Evolutionary conservation across 2,329 filamentous ascomycete species (phyloP).

Genomic region (Hypomyces rosellus): DNA sequence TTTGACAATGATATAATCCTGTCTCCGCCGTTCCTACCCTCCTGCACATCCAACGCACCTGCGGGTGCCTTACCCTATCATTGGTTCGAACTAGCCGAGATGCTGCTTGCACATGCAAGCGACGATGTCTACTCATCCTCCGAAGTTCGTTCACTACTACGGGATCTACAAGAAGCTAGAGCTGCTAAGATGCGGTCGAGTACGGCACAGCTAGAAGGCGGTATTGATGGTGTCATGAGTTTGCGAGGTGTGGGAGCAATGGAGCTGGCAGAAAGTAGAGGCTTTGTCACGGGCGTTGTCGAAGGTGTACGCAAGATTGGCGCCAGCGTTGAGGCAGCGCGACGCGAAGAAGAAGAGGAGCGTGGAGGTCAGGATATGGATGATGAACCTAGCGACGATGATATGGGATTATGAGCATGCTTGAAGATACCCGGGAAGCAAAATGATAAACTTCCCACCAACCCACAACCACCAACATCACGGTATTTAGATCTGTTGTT

Average conservation of each 20-base stretch:
- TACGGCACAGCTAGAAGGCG: conserved; percentile 64
- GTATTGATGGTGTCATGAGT: conserved; percentile 63
- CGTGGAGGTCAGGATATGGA: conserved; percentile 55
- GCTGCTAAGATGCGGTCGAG: conserved; percentile 82
- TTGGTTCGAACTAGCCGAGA: conserved; percentile 87
- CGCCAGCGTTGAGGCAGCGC: conserved; percentile 68
- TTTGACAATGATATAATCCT: conserved; percentile 29
- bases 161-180: conserved; percentile 80
- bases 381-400: conserved; percentile 52
- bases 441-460: too few species aligned
- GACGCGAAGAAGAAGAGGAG: conserved; percentile 71
- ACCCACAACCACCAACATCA: too few species aligned
- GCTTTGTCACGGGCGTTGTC: conserved; percentile 78
- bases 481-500: too few species aligned
- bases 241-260: conserved; percentile 77
- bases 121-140: conserved; percentile 75
- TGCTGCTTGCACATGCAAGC: conserved; percentile 75
- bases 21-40: conserved; percentile 71
- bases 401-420: conserved; percentile 31
- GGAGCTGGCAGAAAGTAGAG: conserved; percentile 82
- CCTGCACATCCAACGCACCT: conserved; percentile 64
- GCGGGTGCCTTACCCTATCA: conserved; percentile 78
- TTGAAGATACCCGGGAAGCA: not conserved
- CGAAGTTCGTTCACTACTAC: conserved; percentile 65
- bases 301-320: conserved; percentile 83